Base-by-base conservation (phyloP, 2,329 filamentous ascomycete species). In the Fusarium sp. region DNA sequence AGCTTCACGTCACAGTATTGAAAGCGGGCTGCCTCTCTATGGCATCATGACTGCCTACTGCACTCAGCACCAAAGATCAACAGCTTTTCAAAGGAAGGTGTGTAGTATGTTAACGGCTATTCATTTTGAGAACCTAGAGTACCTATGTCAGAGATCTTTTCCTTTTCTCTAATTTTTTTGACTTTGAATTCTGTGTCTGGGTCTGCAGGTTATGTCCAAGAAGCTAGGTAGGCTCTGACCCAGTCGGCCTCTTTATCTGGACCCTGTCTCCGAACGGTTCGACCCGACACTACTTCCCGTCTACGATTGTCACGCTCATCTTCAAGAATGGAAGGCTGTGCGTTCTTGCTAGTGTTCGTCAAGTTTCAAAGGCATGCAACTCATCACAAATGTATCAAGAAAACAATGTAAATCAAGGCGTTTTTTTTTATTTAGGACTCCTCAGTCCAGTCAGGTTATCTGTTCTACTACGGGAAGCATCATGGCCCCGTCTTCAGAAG, bases 371-470 rank as follows among this genome's bases (percentile, higher is more conserved):
- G 9, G 5, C n/a, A n/a, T 12, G 4, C 2, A 14, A 18, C 4
- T 20, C 30, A 37, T 51, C 34, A 41, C 40, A 9, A 13, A 5
- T 1, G 16, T 4, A 11, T 37, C 10, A 11, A 5, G 8, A 28
- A 42, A 47, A 12, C 23, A 48, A 58, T 43, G 42, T 69, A 72
- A 74, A 73, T 69, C 74, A 72, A 73, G 71, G 65, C 73, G 53
- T 75, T 74, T 77, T 21, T 77, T 77, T 77, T 77, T 75, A 72
- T 63, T 69, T 56, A 74, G 74, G 74, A 77, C 75, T 72, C 61
- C 75, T 75, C 75, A 76, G 75, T 76, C 75, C 74, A 76, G 71
- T 75, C 74, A 75, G 74, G 74, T 74, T 74, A 57, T 77, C 75
- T 77, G 74, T 76, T 70, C 74, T 76, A 76, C 75, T 74, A 75